Evolutionary conservation across 306 rosid genomes (phyloP), one percentile per base, ranked within the genome.

Genomic region (Trichosanthes truncata): DNA sequence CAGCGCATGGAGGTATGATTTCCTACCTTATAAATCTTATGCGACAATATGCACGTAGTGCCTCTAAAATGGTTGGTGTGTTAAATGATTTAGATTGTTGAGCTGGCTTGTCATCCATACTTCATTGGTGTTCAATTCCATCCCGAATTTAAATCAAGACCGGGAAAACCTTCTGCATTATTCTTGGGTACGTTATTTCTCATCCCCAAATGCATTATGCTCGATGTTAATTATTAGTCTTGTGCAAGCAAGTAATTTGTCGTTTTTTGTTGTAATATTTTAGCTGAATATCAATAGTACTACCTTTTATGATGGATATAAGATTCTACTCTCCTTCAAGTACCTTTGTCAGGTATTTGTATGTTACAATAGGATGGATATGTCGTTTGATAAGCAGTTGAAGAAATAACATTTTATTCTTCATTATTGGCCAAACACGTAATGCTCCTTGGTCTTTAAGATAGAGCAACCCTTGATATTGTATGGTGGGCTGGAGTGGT

Each of bases 81-180:
- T 55, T 20, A 43, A 26, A 71, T 81, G 43, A 36, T 74, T 66
- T 91, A 94, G 97, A 88, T 94, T 84, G 85, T 92, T 69, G 98
- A 94, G 88, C 82, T 94, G 71, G 88, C 91, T 26, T 88, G 84
- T 79, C 98, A 94, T 89, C 98, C 97, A 15, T 94, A 88, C 81
- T 94, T 84, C 56, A 26, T 92, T 25, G 98, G 98, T 48, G 96
- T 84, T 83, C 98, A 94, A 81, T 94, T 90, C 82, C 98, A 94
- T 83, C 97, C 98, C 35, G 98, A 94, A 79, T 94, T 87, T 52
- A 94, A 92, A 84, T 94, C 98, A 84, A 92, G 97, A 77, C 98
- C 98, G 26, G 92, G 84, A 74, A 92, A 82, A 55, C 93, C 98
- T 80, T 94, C 96, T 83, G 90, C 97, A 72, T 60, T 90, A 78